These are phyloP conservation scores for Chalciporus sphaerocephalus DNA, from an alignment of 768 basidiomycete species.

Conservation along the genomic window DNA sequence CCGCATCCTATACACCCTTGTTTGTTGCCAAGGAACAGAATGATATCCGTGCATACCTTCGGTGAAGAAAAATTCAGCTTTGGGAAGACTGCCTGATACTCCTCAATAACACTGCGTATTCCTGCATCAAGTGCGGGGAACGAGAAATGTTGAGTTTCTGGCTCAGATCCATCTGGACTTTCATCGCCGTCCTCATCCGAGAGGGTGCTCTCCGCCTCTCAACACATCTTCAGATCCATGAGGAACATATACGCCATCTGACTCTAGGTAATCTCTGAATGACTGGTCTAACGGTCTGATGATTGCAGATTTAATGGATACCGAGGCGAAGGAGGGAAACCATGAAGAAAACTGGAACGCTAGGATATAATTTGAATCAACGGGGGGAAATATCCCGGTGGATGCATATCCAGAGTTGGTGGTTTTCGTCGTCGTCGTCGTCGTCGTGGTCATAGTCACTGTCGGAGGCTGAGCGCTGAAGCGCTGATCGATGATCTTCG, in stretches of 20 bases:
- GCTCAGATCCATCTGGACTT: conserved; percentile 33
- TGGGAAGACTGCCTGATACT: conserved; percentile 85
- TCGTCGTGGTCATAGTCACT: not conserved
- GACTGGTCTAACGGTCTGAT: conserved; percentile 61
- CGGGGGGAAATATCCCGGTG: conserved; percentile 43
- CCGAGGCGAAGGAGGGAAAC: conserved; percentile 65
- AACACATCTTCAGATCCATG: conserved; percentile 77
- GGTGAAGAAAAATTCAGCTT: conserved; percentile 98
- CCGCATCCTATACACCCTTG: conserved; percentile 63
- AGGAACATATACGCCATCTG: conserved; percentile 83
- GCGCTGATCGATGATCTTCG: no score
- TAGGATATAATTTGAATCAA: conserved; percentile 51
- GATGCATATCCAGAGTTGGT: not conserved
- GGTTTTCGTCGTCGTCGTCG: not conserved
- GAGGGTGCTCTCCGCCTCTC: conserved; percentile 46
- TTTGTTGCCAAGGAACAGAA: not conserved
- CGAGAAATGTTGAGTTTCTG: conserved; percentile 43
- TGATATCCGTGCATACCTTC: conserved; percentile 46
- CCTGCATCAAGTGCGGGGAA: conserved; percentile 80
- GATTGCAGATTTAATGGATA: conserved; percentile 69
- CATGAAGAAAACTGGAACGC: conserved; percentile 82
- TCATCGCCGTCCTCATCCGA: conserved; percentile 53
- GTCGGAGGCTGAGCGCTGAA: no score
- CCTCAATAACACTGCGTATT: conserved; percentile 60
- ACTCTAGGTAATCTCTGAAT: conserved; percentile 69